Conservation (phyloP, 805 yeast genomes). For the Monosporozyma siamensis region DNA sequence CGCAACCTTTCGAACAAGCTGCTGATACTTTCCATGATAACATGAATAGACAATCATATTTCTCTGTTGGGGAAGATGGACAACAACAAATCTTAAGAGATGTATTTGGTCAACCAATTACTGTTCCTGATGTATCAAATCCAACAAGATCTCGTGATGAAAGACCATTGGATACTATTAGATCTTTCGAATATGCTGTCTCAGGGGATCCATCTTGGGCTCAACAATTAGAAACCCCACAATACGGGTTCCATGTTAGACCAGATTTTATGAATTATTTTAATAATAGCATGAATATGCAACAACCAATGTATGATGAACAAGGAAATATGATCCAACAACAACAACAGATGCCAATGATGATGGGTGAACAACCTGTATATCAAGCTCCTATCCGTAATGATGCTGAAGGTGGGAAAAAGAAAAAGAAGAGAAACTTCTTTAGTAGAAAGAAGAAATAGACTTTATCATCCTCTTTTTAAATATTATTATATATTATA, state of each 20-base stretch:
- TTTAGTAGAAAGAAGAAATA: constrained; percentile 51
- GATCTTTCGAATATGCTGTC: constrained; percentile 86
- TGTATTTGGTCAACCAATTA: constrained; percentile 77
- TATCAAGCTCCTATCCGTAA: constrained; percentile 47
- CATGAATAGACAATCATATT: constrained; percentile 24
- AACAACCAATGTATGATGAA: constrained; percentile 20
- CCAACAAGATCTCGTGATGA: constrained; percentile 91
- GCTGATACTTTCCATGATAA: constrained; percentile 28
- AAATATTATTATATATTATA: too few relatives aligned
- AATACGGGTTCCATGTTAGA: constrained; percentile 81
- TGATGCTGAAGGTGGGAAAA: constrained; percentile 30
- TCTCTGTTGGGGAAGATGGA: constrained; percentile 37
- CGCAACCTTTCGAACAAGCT: constrained; percentile 81
- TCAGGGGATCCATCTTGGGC: constrained; percentile 64
- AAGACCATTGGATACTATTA: constrained; percentile 90
- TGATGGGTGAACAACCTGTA: constrained; percentile 44
- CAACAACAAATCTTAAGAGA: constrained; percentile 42
- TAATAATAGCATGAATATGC: constrained; percentile 4
- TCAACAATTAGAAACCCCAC: constrained; percentile 70
- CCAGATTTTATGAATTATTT: constrained; percentile 44
- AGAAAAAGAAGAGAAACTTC: constrained; percentile 71
- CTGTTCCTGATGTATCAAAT: constrained; percentile 75
- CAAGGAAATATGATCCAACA: constrained; percentile 7
- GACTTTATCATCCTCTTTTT: neutral
- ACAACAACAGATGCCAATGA: constrained; percentile 19